phyloP scores from a whole-genome alignment of 108 stramenopile genomes.

The Schizochytrium sp. region DNA sequence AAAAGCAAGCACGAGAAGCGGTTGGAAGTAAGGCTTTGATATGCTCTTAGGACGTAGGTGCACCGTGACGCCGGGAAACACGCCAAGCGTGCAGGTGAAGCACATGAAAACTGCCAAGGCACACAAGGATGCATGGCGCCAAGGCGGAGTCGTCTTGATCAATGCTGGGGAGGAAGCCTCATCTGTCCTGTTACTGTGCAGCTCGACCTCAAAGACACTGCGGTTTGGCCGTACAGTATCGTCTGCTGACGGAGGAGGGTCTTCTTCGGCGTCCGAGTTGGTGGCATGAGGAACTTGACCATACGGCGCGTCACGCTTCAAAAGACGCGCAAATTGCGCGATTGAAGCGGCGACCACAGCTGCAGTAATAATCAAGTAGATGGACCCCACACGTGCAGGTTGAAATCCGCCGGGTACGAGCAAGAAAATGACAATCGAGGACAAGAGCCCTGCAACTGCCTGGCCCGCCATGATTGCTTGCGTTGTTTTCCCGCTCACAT shows the following conservation, averaged over 20 bases:
- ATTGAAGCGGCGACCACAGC: not conserved
- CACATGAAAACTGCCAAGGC: not conserved
- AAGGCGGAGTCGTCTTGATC: not conserved
- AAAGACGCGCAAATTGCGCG: not conserved
- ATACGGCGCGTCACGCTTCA: not conserved
- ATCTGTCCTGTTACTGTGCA: not conserved
- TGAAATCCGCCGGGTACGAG: not conserved
- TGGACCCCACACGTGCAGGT: not conserved
- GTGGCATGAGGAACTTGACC: not conserved
- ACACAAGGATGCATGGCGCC: not conserved
- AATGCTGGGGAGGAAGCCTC: not conserved
- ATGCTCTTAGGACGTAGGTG: not conserved
- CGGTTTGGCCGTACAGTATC: too few relatives aligned
- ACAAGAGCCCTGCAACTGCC: not conserved
- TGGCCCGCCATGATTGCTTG: conserved; percentile 7
- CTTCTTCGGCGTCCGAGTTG: too few relatives aligned
- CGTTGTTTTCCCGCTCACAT: not conserved
- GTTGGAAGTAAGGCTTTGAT: not conserved
- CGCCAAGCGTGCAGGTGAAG: not conserved
- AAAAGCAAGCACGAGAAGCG: not conserved
- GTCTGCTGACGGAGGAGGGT: too few relatives aligned
- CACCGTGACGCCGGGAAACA: not conserved
- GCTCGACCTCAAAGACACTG: not conserved
- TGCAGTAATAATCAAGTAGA: not conserved
- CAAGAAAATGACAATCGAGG: not conserved